These are phyloP conservation scores for Backusella liffmaniae DNA, from an alignment of 192 early-diverging fungal genomes.

Conservation along the genomic window DNA sequence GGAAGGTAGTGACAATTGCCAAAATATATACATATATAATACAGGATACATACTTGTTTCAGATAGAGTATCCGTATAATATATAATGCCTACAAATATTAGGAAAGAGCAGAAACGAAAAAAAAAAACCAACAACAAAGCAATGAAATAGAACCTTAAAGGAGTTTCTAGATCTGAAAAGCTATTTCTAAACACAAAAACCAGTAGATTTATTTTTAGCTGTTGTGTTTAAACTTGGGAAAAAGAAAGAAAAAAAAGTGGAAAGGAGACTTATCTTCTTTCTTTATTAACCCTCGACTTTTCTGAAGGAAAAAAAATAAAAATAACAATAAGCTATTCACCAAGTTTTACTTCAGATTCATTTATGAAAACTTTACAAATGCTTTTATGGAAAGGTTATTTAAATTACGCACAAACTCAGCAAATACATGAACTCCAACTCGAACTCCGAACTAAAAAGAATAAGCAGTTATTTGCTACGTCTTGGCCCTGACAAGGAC, in stretches of 20 bases:
- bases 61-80: background rate
- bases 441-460: background rate
- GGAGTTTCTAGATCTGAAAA: background rate
- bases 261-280: background rate
- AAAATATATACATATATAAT: too few relatives aligned
- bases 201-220: background rate
- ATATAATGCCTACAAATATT: background rate
- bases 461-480: background rate
- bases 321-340: background rate
- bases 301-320: background rate
- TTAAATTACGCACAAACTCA: slow-evolving; percentile 9
- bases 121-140: background rate
- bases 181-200: background rate
- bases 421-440: background rate
- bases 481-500: background rate
- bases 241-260: background rate
- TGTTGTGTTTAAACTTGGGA: background rate
- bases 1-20: background rate
- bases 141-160: background rate
- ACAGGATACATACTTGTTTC: too few relatives aligned
- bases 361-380: background rate
- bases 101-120: background rate
- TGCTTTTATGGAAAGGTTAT: background rate
- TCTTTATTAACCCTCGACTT: background rate
- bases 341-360: background rate